Percentiles rank a stretch among this genome's conserved stretches.
Evolutionary conservation across 2,329 filamentous ascomycete species (phyloP).

Genomic region (Chaetomium strumarium): DNA sequence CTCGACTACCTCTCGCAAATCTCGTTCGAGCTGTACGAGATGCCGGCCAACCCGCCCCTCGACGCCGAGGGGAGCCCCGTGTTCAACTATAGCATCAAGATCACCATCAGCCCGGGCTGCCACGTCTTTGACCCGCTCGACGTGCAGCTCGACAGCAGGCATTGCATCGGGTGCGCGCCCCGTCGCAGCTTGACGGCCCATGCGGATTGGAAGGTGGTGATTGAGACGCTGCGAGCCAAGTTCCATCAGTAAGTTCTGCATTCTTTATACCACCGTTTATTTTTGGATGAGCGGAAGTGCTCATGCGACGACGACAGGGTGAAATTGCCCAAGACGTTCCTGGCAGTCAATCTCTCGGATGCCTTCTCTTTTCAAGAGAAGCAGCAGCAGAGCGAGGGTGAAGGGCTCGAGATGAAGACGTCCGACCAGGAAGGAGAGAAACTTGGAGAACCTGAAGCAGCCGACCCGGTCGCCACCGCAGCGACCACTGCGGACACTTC

Average conservation of each 20-base stretch:
- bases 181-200: constrained; percentile 84
- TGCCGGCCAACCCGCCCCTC: constrained; percentile 60
- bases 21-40: constrained; percentile 96
- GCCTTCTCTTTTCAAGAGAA: constrained; percentile 56
- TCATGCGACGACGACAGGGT: constrained; percentile 32
- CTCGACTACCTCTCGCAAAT: constrained; percentile 97
- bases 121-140: constrained; percentile 95
- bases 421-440: constrained; percentile 15
- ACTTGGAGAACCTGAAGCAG: background rate
- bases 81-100: constrained; percentile 93
- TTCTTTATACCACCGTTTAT: too few relatives aligned
- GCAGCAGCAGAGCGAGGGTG: constrained; percentile 38
- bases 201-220: constrained; percentile 93
- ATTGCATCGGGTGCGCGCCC: constrained; percentile 93
- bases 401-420: constrained; percentile 42
- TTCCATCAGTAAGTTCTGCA: constrained; percentile 75
- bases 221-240: constrained; percentile 88
- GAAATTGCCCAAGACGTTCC: constrained; percentile 60
- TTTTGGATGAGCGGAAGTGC: background rate
- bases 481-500: background rate
- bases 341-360: constrained; percentile 59
- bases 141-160: constrained; percentile 90
- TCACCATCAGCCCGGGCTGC: constrained; percentile 91
- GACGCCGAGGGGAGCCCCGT: constrained; percentile 56
- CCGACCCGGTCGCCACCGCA: background rate